Evolutionary conservation across 169 alveolate genomes (phyloP).

Genomic region (Babesia bigemina): DNA sequence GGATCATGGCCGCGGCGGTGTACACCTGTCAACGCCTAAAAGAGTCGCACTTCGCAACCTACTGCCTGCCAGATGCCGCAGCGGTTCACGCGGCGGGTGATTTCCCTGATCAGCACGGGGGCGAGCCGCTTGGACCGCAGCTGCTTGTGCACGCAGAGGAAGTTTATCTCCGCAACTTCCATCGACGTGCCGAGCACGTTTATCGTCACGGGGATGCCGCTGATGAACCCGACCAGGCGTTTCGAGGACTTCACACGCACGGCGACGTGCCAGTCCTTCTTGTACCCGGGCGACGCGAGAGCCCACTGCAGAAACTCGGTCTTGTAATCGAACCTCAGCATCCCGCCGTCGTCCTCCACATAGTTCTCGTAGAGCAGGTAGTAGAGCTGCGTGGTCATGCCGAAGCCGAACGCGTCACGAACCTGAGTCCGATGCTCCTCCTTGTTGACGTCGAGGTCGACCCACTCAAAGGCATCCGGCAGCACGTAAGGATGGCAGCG

Average conservation of each 20-base stretch:
- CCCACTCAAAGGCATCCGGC: constrained; percentile 93
- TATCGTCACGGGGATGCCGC: constrained; percentile 93
- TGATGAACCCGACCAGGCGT: constrained; percentile 89
- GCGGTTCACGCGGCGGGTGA: constrained; percentile 95
- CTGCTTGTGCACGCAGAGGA: constrained; percentile 96
- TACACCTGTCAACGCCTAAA: constrained; percentile 65
- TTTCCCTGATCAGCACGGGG: constrained; percentile 93
- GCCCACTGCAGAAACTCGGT: constrained; percentile 95
- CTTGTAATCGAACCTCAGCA: constrained; percentile 96
- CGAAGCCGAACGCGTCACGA: not conserved
- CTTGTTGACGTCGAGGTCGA: constrained; percentile 84
- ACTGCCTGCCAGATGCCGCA: constrained; percentile 95
- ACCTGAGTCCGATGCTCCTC: constrained; percentile 73
- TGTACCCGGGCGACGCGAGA: constrained; percentile 88
- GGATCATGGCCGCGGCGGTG: constrained; percentile 95
- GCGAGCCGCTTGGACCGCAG: constrained; percentile 95
- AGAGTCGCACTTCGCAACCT: constrained; percentile 26
- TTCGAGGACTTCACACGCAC: constrained; percentile 82
- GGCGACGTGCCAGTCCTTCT: constrained; percentile 91
- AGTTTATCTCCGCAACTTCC: constrained; percentile 94
- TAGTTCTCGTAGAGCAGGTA: constrained; percentile 89
- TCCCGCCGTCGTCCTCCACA: constrained; percentile 97
- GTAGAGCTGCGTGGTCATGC: constrained; percentile 76
- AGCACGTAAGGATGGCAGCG: constrained; percentile 57
- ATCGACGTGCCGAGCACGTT: constrained; percentile 76